Base-by-base conservation (phyloP, 139 green algal species). In the Zygnema cylindricum region DNA sequence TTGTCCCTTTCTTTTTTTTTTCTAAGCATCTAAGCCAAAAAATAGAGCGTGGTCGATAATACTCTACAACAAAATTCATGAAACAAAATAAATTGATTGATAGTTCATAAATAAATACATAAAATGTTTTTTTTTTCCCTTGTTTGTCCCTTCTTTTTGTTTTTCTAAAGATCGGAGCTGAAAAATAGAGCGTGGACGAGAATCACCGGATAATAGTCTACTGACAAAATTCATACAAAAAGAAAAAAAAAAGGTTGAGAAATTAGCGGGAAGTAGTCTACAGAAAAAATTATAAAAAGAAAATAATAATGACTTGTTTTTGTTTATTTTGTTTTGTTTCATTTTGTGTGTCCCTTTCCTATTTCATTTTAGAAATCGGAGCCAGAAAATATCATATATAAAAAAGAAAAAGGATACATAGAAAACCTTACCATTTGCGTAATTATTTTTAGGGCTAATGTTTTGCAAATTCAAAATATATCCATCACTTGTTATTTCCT, bases 401-500 rank as follows among this genome's bases (percentile, higher is more conserved):
- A 30, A 73, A 30, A 35, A 73, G 57, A 73, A 73, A 73, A 25
- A 73, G 57, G 30, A 35, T 25, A 73, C 57, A 35, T 73, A 30
- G 30, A 73, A 73, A 73, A 35, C 30, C 57, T 73, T 73, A 30
- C 57, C 57, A n/a, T n/a, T n/a, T n/a, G n/a, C n/a, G n/a, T n/a
- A n/a, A 63, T 63, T 63, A 16, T 63, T 63, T 63, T 63, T 63
- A 63, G 49, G 49, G 16, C 49, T 63, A 16, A 79, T 79, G 3
- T 16, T 79, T 16, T 79, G 71, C 71, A 79, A 54, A 16, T 79
- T 79, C 36, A 79, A 43, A 16, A 79, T 79, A 16, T 79, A 79
- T 11, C 71, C 71, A 79, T 79, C 71, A 11, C 38, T 41, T 43
- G 71, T 79, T 16, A 16, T 79, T 7, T 40, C 71, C 71, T 79